Evolutionary conservation across 2,329 filamentous ascomycete genomes (phyloP), one percentile per base, ranked within the genome.

Genomic region (Plenodomus biglobosus): DNA sequence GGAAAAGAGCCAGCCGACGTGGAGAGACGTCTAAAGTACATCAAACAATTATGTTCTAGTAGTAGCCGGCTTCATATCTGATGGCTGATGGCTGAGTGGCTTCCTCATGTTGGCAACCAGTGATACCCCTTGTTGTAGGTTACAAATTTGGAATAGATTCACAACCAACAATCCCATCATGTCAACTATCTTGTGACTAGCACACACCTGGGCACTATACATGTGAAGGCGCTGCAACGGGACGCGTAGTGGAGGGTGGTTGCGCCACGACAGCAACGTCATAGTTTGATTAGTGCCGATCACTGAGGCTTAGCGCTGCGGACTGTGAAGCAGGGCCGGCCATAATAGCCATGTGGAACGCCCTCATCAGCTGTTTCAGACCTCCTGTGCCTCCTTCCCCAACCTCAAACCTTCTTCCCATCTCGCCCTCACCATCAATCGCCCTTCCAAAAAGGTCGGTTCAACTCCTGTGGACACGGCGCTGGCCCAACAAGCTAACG

Each of bases 11-110:
- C 64, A 69, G 38, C 63, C 59, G 1, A 70, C 62, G n/a, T 71
- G 69, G 69, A 67, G 69, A 50, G 72, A 75, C 27, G 73, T 76
- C 5, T 52, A 38, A 32, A 11, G 37, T 8, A 38, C 8, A 18
- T 27, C 4, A 18, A 4, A 16, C 35, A 18, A 3, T 7, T 36
- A 36, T 15, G 13, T 17, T 5, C 6, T 5, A 5, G 32, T 5
- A 24, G 22, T 24, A 5, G 22, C 42, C 8, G 44, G 27, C 24
- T 24, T 24, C 22, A 24, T n/a, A 24, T 10, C 22, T 24, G 27
- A 32, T 32, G n/a, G n/a, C n/a, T n/a, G n/a, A n/a, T n/a, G n/a
- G n/a, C 13, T 32, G 13, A 11, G 27, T 10, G 15, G 27, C 27
- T 17, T 52, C 20, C 22, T 27, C 38, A 27, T 13, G 38, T 34